phyloP scores from a whole-genome alignment of 768 basidiomycete genomes.

The Termitomyces bulborhizus region DNA sequence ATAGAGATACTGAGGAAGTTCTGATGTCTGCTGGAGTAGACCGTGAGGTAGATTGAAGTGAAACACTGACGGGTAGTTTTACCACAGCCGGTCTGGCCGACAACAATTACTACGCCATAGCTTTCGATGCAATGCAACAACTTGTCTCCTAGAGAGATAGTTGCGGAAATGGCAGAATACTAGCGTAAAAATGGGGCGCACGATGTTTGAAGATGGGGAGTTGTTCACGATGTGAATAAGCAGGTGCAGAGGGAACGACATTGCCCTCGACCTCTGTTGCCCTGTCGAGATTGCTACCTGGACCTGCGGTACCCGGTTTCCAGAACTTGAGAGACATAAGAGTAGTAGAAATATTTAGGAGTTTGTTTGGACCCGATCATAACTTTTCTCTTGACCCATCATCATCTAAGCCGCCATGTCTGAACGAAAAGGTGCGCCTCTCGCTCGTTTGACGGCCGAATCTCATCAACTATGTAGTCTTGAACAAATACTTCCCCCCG shows the following conservation, averaged over 20 bases:
- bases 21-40: constrained; percentile 33
- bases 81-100: constrained; percentile 94
- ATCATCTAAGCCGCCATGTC: constrained; percentile 48
- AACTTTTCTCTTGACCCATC: constrained; percentile 3
- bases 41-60: constrained; percentile 1
- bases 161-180: background rate
- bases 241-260: constrained; percentile 60
- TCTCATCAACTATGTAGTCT: constrained; percentile 39
- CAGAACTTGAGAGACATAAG: constrained; percentile 65
- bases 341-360: background rate
- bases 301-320: constrained; percentile 83
- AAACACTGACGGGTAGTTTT: constrained; percentile 86
- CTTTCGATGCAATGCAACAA: constrained; percentile 82
- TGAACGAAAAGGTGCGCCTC: constrained; percentile 66
- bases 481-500: constrained; percentile 96
- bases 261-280: constrained; percentile 70
- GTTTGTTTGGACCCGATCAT: constrained; percentile 10
- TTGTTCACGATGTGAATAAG: constrained; percentile 61
- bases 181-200: constrained; percentile 25
- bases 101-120: constrained; percentile 79
- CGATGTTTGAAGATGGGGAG: constrained; percentile 92
- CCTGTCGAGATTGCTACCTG: constrained; percentile 86
- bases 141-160: constrained; percentile 50
- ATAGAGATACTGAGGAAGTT: constrained; percentile 91
- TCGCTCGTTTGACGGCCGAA: background rate